Base-by-base conservation (phyloP, 208 protist species). In the Tritrichomonas musculus region DNA sequence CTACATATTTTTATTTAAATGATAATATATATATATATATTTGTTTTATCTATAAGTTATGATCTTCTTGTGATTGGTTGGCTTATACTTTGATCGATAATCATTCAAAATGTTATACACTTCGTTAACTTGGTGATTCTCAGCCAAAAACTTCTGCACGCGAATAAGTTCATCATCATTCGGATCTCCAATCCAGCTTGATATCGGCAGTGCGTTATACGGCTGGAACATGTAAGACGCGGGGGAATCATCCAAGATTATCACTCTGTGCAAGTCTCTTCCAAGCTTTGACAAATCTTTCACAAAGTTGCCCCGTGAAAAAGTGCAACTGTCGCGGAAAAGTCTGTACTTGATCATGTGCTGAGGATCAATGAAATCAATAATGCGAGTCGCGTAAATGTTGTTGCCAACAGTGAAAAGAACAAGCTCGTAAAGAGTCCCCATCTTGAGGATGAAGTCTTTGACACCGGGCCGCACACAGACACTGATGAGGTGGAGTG, bases 231-330 rank as follows among this genome's bases (percentile, higher is more conserved):
- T 57, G 41, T 92, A 92, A 8, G 82, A 22, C n/a, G n/a, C 36
- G 33, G 82, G 82, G 2, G 82, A 92, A 65, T 92, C 66, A 36
- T 92, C 82, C 8, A 92, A n/a, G 17, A 92, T 92, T 14, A 92
- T 92, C 1, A 33, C 41, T 47, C 66, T 66, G 17, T 92, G n/a
- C 41, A 92, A 50, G 30, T 66, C n/a, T 69, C 82, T 57, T 8
- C 49, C 49, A 65, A 92, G 27, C 50, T 30, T 92, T 66, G 50
- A 66, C 3, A 92, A n/a, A 66, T 92, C 82, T 92, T 92, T 92
- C 27, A 92, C 82, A 41, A 47, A 50, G 66, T 17, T 22, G 3
- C 50, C 47, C 22, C 82, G 50, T 27, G 33, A 44, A 65, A 49
- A 22, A 20, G 82, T 57, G 41, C 82, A 92, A 30, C 82, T 92